Percentiles rank a stretch among this genome's conserved stretches.
phyloP scores from a whole-genome alignment of 2,329 filamentous ascomycete genomes.

The Cryphonectria radicalis region DNA sequence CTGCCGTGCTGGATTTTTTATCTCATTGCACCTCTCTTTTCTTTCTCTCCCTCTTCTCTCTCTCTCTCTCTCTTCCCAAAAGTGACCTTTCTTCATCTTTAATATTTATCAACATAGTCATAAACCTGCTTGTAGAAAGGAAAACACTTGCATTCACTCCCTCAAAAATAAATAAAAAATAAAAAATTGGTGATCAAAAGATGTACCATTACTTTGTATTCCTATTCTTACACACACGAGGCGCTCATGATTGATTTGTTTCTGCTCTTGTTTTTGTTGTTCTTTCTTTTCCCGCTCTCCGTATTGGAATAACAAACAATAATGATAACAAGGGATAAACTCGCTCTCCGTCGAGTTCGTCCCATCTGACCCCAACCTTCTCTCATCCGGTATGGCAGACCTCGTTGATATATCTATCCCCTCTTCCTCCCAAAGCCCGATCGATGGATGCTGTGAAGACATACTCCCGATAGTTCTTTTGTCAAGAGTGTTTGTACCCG shows the following conservation, averaged over 20 bases:
- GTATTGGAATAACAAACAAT: background rate
- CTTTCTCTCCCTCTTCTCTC: too few relatives aligned
- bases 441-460: conserved; percentile 3
- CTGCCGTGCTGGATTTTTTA: too few relatives aligned
- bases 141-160: too few relatives aligned
- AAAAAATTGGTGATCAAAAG: too few relatives aligned
- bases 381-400: background rate
- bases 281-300: background rate
- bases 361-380: background rate
- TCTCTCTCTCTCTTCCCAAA: too few relatives aligned
- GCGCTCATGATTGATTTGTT: too few relatives aligned
- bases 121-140: too few relatives aligned
- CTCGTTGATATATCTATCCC: background rate
- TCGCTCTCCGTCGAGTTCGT: background rate
- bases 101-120: too few relatives aligned
- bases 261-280: background rate
- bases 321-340: background rate
- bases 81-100: too few relatives aligned
- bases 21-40: too few relatives aligned
- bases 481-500: background rate
- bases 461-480: background rate
- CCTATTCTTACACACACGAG: background rate
- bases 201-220: background rate
- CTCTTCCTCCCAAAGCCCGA: background rate
- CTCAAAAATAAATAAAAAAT: too few relatives aligned